phyloP scores from a whole-genome alignment of 2,329 filamentous ascomycete genomes.

The Colletotrichum trifolii region DNA sequence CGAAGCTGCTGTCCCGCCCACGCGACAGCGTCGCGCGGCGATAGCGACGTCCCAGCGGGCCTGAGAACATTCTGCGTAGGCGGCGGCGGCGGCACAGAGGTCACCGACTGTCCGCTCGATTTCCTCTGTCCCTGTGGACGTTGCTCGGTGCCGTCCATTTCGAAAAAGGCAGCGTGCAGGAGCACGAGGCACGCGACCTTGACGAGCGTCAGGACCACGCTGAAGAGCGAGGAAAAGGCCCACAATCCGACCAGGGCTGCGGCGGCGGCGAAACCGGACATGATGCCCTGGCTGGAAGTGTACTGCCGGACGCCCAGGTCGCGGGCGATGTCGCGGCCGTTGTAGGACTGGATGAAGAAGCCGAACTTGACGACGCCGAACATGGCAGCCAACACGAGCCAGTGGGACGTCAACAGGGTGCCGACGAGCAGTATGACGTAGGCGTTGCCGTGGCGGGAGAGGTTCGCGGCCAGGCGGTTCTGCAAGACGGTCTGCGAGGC shows the following conservation, averaged over 20 bases:
- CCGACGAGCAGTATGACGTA: conserved; percentile 35
- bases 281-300: conserved; percentile 29
- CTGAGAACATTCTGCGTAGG: conserved; percentile 14
- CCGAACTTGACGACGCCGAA: conserved; percentile 33
- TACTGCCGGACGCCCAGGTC: conserved; percentile 33
- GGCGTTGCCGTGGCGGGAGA: conserved; percentile 33
- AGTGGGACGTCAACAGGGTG: conserved; percentile 31
- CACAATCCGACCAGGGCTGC: conserved; percentile 29
- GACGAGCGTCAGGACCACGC: conserved; percentile 27
- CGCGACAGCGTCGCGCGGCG: conserved; percentile 2
- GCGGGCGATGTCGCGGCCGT: conserved; percentile 33
- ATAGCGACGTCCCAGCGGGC: conserved; percentile 24
- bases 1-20: conserved; percentile 22
- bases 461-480: conserved; percentile 25
- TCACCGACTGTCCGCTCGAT: neutral
- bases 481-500: conserved; percentile 31
- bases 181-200: conserved; percentile 30
- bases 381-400: conserved; percentile 31
- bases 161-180: conserved; percentile 29
- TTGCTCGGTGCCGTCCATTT: conserved; percentile 3
- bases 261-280: conserved; percentile 25
- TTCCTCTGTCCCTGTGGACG: neutral
- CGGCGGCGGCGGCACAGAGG: conserved; percentile 6
- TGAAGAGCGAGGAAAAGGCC: conserved; percentile 33
- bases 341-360: conserved; percentile 33